A percentile compares a stretch with the other conserved stretches of the same genome.
Conservation (phyloP, 257 asterid genomes). For the Solanum lignicaule region DNA sequence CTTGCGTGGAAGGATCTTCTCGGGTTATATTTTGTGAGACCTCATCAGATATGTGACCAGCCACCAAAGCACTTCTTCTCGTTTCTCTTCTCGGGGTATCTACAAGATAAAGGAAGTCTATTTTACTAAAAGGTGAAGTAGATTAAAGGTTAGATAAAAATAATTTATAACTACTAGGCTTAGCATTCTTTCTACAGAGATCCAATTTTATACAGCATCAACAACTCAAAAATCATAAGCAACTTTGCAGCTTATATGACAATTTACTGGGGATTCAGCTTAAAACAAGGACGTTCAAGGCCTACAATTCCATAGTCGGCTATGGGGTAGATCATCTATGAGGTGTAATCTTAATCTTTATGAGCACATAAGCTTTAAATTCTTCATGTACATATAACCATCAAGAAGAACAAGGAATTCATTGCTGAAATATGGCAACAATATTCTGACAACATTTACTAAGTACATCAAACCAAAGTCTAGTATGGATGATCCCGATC, state of each 20-base stretch:
- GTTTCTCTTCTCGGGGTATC: not conserved
- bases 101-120: not conserved
- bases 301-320: not conserved
- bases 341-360: not conserved
- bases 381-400: not conserved
- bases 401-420: not conserved
- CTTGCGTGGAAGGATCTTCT: not conserved
- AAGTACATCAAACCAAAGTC: not conserved
- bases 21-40: not conserved
- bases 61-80: not conserved
- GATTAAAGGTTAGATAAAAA: not conserved
- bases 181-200: not conserved
- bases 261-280: not conserved
- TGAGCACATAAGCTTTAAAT: not conserved
- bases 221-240: not conserved
- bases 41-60: constrained; percentile 9
- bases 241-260: not conserved
- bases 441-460: not conserved
- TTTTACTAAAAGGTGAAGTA: not conserved
- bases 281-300: not conserved
- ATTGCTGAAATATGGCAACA: not conserved
- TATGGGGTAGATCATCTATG: not conserved
- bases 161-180: not conserved
- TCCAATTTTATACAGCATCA: not conserved
- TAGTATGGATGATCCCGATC: not conserved